Evolutionary conservation across 148 eudicot genomes (phyloP).

Genomic region (Vaccinium vitisidaea): DNA sequence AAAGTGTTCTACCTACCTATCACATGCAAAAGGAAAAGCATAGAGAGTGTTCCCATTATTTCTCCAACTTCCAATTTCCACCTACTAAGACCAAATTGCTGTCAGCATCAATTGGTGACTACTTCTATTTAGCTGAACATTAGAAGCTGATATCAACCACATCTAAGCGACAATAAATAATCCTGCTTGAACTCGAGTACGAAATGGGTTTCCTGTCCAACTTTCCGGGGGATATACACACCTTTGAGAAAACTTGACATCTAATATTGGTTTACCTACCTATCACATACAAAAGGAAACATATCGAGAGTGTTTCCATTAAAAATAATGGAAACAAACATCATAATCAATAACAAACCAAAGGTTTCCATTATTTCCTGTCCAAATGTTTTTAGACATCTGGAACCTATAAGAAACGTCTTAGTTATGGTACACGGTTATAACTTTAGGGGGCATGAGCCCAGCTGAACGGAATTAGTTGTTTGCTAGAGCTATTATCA

Average conservation of each 20-base stretch:
- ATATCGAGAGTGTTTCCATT: neutral
- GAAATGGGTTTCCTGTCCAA: neutral
- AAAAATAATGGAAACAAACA: no score
- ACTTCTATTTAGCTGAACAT: neutral
- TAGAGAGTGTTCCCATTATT: neutral
- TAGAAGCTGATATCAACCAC: slow-evolving; percentile 5
- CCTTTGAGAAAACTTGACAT: neutral
- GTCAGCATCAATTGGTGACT: neutral
- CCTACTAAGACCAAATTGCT: neutral
- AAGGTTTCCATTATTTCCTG: no score
- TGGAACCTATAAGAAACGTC: no score
- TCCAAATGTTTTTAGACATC: no score
- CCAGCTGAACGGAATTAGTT: no score
- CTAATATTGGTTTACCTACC: neutral
- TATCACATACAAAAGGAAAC: neutral
- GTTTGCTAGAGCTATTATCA: no score
- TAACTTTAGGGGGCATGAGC: no score
- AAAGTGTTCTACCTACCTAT: neutral
- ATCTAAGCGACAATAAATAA: neutral
- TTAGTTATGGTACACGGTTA: no score
- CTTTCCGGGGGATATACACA: neutral
- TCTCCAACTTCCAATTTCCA: neutral
- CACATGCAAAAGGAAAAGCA: neutral
- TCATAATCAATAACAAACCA: no score
- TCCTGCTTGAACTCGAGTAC: neutral